Percentiles rank a stretch among this genome's conserved stretches.
Conservation (phyloP, 371 early-diverging fungal species). For the Dinochytrium kinnereticum region DNA sequence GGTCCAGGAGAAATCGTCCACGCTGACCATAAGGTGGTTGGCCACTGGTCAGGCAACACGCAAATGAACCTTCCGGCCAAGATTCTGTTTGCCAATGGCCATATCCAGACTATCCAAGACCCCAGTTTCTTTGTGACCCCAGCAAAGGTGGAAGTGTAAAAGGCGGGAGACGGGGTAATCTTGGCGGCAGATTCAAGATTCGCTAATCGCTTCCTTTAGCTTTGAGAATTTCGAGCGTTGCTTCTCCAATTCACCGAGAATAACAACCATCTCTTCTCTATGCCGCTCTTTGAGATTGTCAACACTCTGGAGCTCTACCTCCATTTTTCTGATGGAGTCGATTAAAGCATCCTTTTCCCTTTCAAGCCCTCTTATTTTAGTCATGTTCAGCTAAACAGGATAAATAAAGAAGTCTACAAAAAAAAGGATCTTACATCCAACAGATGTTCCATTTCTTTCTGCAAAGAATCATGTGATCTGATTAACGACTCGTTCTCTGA, state of each 20-base stretch:
- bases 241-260: constrained; percentile 40
- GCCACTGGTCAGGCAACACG: constrained; percentile 34
- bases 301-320: constrained; percentile 20
- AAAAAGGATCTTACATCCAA: neutral
- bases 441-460: neutral
- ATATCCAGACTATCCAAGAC: constrained; percentile 23
- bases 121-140: constrained; percentile 19
- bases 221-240: constrained; percentile 38
- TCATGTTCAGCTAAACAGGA: neutral
- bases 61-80: constrained; percentile 47
- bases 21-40: constrained; percentile 52
- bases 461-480: neutral
- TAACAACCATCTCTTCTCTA: constrained; percentile 37
- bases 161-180: neutral
- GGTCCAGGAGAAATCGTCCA: constrained; percentile 54
- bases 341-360: constrained; percentile 45
- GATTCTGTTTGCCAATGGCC: constrained; percentile 43
- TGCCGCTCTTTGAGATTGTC: constrained; percentile 18
- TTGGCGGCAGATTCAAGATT: constrained; percentile 10
- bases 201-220: constrained; percentile 47
- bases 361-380: constrained; percentile 34
- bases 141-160: neutral
- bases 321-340: constrained; percentile 34
- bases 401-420: neutral
- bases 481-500: constrained; percentile 36